Base-by-base conservation (phyloP, 2,329 filamentous ascomycete genomes). In the Fusarium acutatum region DNA sequence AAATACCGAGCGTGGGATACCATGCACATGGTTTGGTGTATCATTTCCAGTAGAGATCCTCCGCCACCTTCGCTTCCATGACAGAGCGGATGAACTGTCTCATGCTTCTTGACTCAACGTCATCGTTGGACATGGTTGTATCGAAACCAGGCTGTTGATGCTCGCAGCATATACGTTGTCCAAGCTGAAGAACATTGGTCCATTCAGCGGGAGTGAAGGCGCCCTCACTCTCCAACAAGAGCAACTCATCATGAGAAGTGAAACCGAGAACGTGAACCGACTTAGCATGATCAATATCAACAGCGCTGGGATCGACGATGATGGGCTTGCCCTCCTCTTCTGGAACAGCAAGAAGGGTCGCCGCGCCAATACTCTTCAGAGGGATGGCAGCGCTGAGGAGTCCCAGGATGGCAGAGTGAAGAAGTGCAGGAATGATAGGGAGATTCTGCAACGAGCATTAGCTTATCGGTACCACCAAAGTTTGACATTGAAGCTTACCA, bases 251-350 rank as follows among this genome's bases (percentile, higher is more conserved):
- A 58, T 90, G 86, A 3, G 91, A 91, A n/a, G 92, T 92, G 80
- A 96, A 97, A 11, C 91, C 92, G 65, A 98, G 87, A n/a, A 93
- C 94, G 80, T 98, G 96, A 28, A 94, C 83, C 10, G 94, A 97
- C 62, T 84, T 86, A 17, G 93, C 91, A 50, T 84, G 83, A 72
- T 90, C 86, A 50, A 91, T 86, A 68, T 93, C 87, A 28, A 88
- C 85, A 11, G 90, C 86, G 8, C 88, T 89, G 12, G 94, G 94
- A 61, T 92, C 88, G 34, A 85, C 82, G 35, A 90, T 81, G 37
- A 91, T 82, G 53, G 82, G 80, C 54, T 81, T 83, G 35, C 81
- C 79, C 63, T 82, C 79, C 69, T 84, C 78, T 50, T 82, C 77
- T 26, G 85, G 81, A 37, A 94, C 85, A 28, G 91, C 91, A 69